Evolutionary conservation across 306 rosid species (phyloP), one percentile per base, ranked within the genome.

Genomic region (Casuarina glauca): DNA sequence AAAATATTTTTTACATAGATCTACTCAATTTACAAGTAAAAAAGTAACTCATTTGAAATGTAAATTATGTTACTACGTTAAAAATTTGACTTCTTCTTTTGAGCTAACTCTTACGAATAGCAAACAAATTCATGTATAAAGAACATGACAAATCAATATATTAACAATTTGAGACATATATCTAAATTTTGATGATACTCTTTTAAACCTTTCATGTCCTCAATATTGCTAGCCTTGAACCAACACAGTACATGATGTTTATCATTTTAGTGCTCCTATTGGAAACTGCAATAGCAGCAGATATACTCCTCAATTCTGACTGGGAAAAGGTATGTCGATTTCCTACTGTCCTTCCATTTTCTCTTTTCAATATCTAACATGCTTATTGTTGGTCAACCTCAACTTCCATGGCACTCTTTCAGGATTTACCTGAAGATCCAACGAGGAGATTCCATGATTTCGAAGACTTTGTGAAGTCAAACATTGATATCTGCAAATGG

Each of bases 381-480:
- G 26, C 5, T 1, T 52, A 46, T 2, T 3, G 13, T 45, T 53
- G 17, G 9, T 73, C 69, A 15, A 60, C 49, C 76, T 72, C 32
- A 49, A 32, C 42, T 55, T 1, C 72, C 3, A 49, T 44, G 53
- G 39, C 71, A 49, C 38, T 46, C 52, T 73, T 13, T 74, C 75
- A 84, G 84, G 87, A 84, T 74, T 74, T 84, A 49, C 87, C 84
- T 5, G 69, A 84, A 41, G 87, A 84, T 61, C 82, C 82, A 63
- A 76, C 82, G 0, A 78, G 82, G 13, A 84, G 77, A 61, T 80
- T 84, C 64, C 69, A 63, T 1, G 82, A 80, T 61, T 81, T 84
- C 52, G 78, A 74, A 81, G 77, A 80, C 74, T 84, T 81, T 74
- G 78, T 84, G 13, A 67, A 74, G 67, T 80, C 82, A 26, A 84